These are phyloP conservation scores for Chaetomiaceae sp. DNA, from an alignment of 2,329 filamentous ascomycete genomes.

Conservation along the genomic window DNA sequence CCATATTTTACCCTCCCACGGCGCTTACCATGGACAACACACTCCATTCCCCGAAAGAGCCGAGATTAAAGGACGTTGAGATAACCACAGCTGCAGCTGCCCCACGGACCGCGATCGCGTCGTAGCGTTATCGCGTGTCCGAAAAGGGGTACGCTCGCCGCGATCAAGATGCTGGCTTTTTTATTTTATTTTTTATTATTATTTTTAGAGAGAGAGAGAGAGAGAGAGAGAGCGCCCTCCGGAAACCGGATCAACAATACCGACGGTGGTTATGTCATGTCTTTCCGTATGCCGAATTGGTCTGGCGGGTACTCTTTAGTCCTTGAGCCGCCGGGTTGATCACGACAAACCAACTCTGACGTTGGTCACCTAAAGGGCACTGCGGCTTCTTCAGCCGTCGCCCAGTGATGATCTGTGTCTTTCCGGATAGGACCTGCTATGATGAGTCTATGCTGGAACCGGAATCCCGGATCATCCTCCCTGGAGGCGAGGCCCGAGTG, in stretches of 20 bases:
- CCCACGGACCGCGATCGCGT: conserved; percentile 9
- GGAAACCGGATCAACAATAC: conserved; percentile 2
- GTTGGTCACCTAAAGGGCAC: too few relatives aligned
- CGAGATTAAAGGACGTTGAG: conserved; percentile 18
- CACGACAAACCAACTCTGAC: too few relatives aligned
- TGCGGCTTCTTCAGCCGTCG: not conserved
- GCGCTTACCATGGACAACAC: not conserved
- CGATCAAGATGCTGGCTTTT: not conserved
- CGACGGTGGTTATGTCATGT: conserved; percentile 5
- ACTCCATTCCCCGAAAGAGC: not conserved
- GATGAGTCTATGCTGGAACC: not conserved
- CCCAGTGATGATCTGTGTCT: not conserved
- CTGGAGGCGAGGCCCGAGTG: too few relatives aligned
- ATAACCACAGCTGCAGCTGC: conserved; percentile 3
- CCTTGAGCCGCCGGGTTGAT: not conserved
- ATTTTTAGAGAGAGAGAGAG: too few relatives aligned
- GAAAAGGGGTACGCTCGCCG: not conserved
- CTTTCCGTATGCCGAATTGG: conserved; percentile 8
- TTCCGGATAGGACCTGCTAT: not conserved
- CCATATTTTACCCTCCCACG: not conserved
- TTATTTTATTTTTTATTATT: too few relatives aligned
- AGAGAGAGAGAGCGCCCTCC: too few relatives aligned
- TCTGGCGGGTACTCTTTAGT: not conserved
- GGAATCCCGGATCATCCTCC: not conserved
- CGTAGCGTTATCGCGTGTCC: not conserved